Evolutionary conservation across 2,329 filamentous ascomycete genomes (phyloP), one percentile per base, ranked within the genome.

Genomic region (Neofusicoccum laricinum): DNA sequence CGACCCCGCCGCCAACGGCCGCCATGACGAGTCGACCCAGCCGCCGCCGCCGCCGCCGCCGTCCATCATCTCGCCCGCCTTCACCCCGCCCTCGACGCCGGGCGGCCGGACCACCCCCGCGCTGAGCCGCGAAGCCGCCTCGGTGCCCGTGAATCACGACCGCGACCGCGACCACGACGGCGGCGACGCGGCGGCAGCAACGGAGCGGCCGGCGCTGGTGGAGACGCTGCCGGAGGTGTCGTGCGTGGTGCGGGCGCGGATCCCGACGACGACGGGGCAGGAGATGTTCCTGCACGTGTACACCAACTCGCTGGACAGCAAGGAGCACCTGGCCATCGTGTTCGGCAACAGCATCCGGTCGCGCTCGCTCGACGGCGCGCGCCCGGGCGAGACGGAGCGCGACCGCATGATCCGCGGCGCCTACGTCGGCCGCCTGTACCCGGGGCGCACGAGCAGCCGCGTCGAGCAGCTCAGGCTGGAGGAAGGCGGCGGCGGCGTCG

Each of bases 201-300:
- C 11, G 14, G 30, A 25, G 30, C 41, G 34, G 43, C 92, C 92
- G 0, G 88, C 86, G 65, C 82, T 97, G 21, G 85, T 97, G 6
- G 83, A 90, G 68, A 86, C 83, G 14, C 82, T 98, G 1, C 95
- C 94, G 7, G 80, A 90, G 25, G 94, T 99, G n/a, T 88, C 92
- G 75, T 99, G 95, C 80, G 88, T 96, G 68, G 95, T 98, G 55
- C 90, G 95, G 69, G 95, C 95, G 17, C 89, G 95, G 63, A 99
- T 99, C 71, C 95, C 95, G 0, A 98, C 94, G 0, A 94, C 92
- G 2, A 88, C 86, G 0, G 94, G 94, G 3, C 91, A 93, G 11
- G 93, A 99, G 77, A 98, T 99, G 93, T 99, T 96, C 78, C 79
- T 99, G 59, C 94, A 99, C 74, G 82, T 98, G 0, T 99, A 99